Base-by-base conservation (phyloP, 768 basidiomycete species). In the Glaciozyma antarctica region DNA sequence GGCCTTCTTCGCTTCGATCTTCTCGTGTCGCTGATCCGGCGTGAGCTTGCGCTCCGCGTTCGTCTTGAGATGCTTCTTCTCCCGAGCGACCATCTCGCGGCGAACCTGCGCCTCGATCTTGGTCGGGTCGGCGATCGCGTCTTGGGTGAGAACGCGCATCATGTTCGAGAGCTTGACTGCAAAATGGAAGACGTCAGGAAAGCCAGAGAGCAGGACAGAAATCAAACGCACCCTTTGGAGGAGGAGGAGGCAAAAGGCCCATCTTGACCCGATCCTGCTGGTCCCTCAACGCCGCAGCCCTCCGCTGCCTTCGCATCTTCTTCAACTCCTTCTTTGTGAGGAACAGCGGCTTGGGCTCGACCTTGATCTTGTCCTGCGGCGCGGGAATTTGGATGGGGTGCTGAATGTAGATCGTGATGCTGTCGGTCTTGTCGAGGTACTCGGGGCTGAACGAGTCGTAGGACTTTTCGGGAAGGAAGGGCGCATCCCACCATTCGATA, bases 401-500 rank as follows among this genome's bases (percentile, higher is more conserved):
- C 75, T 98, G 95, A 58, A 98, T 84, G 73, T 93, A 92, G 47
- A 88, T 82, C 22, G 88, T 89, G 64, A 98, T 86, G 0, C 89
- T 88, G 5, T 57, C 80, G 78, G 56, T 86, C 71, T 34, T 85
- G 41, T 65, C 64, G 62, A 65, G 64, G 32, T 60, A 54, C 24
- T 61, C 54, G 26, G 41, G 22, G 45, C 59, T 48, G 24, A 62
- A 32, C 24, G 66, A 61, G 53, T 84, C 82, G 76, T 98, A 98
- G n/a, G 49, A 51, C 6, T 79, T 81, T 71, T 80, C 85, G 0
- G 89, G 88, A 15, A 99, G 78, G 19, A 97, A 79, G 0, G 88
- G 82, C 26, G 83, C 85, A 77, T 99, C 95, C 95, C 95, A 99
- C 95, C 95, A 99, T 76, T 98, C 95, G 6, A 86, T 83, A 7